phyloP scores from a whole-genome alignment of 352 stramenopile species.

The Globisporangium viniferum region DNA sequence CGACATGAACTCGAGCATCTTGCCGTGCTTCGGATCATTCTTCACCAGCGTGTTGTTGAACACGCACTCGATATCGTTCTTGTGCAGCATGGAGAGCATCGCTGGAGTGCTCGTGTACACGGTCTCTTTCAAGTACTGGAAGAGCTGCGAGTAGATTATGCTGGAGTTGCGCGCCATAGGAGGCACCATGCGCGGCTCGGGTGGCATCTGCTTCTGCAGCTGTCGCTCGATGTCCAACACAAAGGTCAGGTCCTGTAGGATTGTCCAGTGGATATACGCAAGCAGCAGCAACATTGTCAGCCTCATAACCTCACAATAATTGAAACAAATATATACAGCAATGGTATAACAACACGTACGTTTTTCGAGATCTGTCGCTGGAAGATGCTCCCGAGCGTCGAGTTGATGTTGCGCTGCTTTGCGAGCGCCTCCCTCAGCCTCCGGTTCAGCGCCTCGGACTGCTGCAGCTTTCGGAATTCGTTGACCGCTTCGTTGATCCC shows the following conservation, averaged over 20 bases:
- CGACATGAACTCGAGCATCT: conserved; percentile 10
- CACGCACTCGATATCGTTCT: neutral
- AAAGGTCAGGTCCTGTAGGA: conserved; percentile 9
- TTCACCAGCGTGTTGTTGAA: conserved; percentile 6
- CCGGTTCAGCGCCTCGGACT: conserved; percentile 12
- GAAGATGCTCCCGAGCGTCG: conserved; percentile 9
- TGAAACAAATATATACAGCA: too few relatives aligned
- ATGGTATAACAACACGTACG: neutral
- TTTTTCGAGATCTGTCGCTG: conserved; percentile 9
- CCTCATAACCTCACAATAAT: neutral
- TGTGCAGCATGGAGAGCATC: neutral
- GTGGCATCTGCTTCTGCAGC: conserved; percentile 1
- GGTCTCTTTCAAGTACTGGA: conserved; percentile 3
- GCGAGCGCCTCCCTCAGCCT: conserved; percentile 8
- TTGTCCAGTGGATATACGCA: neutral
- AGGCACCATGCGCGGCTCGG: neutral
- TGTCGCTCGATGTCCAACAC: conserved; percentile 2
- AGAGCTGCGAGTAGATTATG: neutral
- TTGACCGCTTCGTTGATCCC: neutral
- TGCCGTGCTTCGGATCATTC: conserved; percentile 1
- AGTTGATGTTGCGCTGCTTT: conserved; percentile 11
- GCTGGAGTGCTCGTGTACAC: neutral
- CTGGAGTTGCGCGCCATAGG: neutral
- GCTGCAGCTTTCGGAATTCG: conserved; percentile 6
- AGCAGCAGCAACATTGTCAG: neutral